Conservation (phyloP, 441 rosid species). For the Geranium incanum region DNA sequence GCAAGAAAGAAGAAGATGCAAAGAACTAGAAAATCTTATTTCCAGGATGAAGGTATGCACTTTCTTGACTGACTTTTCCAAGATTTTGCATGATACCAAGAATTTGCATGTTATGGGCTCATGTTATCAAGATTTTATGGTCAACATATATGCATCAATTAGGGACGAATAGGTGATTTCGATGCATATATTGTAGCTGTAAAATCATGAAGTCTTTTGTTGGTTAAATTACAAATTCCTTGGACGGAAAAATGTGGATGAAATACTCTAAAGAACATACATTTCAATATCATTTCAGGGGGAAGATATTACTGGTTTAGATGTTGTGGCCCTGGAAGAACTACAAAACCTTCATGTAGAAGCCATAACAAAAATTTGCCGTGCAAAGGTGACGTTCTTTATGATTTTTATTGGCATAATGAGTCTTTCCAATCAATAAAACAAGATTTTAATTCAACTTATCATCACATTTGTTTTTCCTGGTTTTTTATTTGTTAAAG, state of each 20-base stretch:
- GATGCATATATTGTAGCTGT: neutral
- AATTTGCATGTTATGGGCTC: neutral
- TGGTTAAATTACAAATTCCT: constrained; percentile 2
- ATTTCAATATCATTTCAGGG: constrained; percentile 33
- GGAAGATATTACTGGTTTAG: constrained; percentile 44
- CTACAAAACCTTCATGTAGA: constrained; percentile 59
- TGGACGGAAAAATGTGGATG: neutral
- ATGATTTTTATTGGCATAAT: neutral
- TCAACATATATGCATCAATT: neutral
- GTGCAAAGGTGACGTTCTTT: constrained; percentile 39
- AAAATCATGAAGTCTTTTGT: neutral
- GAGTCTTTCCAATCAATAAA: constrained; percentile 3
- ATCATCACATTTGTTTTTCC: neutral
- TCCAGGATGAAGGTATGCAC: constrained; percentile 48
- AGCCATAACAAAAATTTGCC: constrained; percentile 54
- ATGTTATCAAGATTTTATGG: too few relatives aligned
- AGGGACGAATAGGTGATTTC: neutral
- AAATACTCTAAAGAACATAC: neutral
- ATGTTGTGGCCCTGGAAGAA: constrained; percentile 41
- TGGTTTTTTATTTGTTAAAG: neutral
- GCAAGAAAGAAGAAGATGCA: constrained; percentile 45
- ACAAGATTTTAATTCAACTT: neutral
- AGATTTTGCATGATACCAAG: constrained; percentile 1
- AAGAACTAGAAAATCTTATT: constrained; percentile 41
- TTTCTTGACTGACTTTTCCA: constrained; percentile 4